Percentiles rank a stretch among this genome's conserved stretches.
phyloP scores from a whole-genome alignment of 768 basidiomycete genomes.

The Auricularia sp. region DNA sequence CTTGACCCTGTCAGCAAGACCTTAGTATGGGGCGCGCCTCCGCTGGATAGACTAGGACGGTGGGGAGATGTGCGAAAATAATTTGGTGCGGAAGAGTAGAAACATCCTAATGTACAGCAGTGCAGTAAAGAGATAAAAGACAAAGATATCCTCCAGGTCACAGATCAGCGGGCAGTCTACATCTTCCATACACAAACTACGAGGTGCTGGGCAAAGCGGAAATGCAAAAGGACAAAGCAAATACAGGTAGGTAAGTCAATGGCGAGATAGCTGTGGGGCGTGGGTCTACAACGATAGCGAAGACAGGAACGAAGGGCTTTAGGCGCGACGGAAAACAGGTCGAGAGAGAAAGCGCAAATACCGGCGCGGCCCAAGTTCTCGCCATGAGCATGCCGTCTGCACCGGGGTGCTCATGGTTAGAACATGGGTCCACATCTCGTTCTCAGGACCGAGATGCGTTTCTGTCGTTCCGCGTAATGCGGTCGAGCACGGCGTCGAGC shows the following conservation, averaged over 20 bases:
- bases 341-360: neutral
- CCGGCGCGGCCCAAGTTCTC: neutral
- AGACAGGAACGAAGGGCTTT: neutral
- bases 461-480: neutral
- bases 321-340: neutral
- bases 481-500: neutral
- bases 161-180: neutral
- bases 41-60: constrained; percentile 52
- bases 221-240: neutral
- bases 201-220: neutral
- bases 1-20: constrained; percentile 56
- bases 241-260: neutral
- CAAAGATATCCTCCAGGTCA: neutral
- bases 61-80: constrained; percentile 20
- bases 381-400: neutral
- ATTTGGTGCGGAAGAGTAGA: neutral
- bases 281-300: too few relatives aligned
- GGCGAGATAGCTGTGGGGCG: neutral
- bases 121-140: neutral
- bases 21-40: constrained; percentile 63
- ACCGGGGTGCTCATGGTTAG: neutral
- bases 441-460: neutral
- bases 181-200: too few relatives aligned
- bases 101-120: neutral
- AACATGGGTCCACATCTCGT: neutral